Evolutionary conservation across 371 early-diverging fungal species (phyloP), one percentile per base, ranked within the genome.

Genomic region (Encephalitozoon hellem): DNA sequence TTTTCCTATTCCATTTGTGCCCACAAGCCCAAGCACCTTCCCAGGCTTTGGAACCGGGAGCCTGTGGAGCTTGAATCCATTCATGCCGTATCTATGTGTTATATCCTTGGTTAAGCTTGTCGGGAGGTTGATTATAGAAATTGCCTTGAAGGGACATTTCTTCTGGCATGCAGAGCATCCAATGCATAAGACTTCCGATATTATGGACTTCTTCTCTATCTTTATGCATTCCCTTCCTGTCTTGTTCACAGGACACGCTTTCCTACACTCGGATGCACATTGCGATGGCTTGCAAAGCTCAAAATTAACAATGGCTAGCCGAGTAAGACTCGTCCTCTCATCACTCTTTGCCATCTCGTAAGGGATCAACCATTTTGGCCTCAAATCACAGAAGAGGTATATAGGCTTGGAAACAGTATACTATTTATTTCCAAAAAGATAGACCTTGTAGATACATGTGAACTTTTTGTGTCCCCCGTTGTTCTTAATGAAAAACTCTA

Each of bases 211-310:
- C 92, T 89, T 70, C 92, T 93, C 52, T 43, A 79, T 71, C 15
- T 5, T 53, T 15, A 86, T 82, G 74, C 68, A 82, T 21, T 72
- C 68, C 84, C 83, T 87, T 85, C 90, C 90, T 85, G 89, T 89
- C 49, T 90, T 84, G 70, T 91, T 91, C 30, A 93, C 91, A 47
- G 93, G 93, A 77, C 92, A 92, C 4, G 87, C 84, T 74, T 88
- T 89, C 84, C 89, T 93, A 88, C 99, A 98, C 86, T 98, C 99
- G 84, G 94, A 93, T 79, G 92, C 88, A 86, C 99, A 98, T 86
- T 96, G 93, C 87, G 94, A 94, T 49, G 99, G 99, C 86, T 94
- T 95, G 88, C 99, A 98, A 87, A 91, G 93, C 89, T 98, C 99
- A 45, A 87, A 83, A 79, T 87, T 90, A 85, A 98, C 92, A 84